phyloP scores from a whole-genome alignment of 257 asterid genomes.

The Parsonsia alboflavescens region DNA sequence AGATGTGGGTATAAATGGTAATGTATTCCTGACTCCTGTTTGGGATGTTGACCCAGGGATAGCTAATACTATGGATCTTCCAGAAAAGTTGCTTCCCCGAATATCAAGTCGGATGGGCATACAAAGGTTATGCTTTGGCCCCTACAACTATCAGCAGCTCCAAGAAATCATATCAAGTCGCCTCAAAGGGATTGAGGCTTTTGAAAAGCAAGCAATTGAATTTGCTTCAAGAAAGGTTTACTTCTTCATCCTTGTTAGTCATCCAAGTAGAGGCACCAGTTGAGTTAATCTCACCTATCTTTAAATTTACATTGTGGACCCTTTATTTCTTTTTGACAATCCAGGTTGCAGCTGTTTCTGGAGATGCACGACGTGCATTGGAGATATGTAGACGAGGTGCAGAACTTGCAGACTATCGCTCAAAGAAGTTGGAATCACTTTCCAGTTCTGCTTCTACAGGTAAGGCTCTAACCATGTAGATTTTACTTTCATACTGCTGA shows the following conservation, averaged over 20 bases:
- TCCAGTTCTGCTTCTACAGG: constrained; percentile 48
- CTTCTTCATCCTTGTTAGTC: not conserved
- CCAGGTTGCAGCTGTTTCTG: too few species aligned
- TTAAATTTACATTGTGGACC: too few species aligned
- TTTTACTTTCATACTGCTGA: not conserved
- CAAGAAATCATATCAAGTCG: constrained; percentile 88
- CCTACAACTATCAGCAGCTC: constrained; percentile 88
- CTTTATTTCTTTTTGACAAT: too few species aligned
- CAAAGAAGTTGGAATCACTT: constrained; percentile 36
- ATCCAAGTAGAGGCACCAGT: not conserved
- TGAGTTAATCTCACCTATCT: not conserved
- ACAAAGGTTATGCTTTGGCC: constrained; percentile 97
- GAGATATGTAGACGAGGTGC: too few species aligned
- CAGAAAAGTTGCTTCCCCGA: constrained; percentile 93
- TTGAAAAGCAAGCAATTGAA: constrained; percentile 84
- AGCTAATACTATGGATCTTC: constrained; percentile 99
- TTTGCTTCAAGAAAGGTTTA: constrained; percentile 94
- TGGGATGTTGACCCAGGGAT: constrained; percentile 51
- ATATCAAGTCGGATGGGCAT: constrained; percentile 99
- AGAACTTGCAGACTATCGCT: constrained; percentile 78
- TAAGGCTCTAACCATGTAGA: constrained; percentile 6
- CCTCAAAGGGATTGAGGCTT: constrained; percentile 72
- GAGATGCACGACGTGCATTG: too few species aligned
- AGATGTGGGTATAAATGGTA: not conserved
- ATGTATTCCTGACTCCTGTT: constrained; percentile 5